A percentile compares a stretch with the other conserved stretches of the same genome.
Conservation (phyloP, 176 grass and related monocot genomes). For the Olyra latifolia region DNA sequence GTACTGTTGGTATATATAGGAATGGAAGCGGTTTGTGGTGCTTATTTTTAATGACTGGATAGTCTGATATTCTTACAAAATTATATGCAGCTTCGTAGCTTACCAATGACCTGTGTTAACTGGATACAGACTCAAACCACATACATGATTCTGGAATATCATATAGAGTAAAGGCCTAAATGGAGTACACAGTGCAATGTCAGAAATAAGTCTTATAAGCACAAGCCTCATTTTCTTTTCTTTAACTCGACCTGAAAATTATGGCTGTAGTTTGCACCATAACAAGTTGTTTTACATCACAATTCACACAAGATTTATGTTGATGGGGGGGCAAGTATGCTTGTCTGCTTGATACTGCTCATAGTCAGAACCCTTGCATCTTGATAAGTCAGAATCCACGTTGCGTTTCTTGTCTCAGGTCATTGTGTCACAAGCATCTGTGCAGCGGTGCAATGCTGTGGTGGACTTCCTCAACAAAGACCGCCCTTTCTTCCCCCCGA, state of each 20-base stretch:
- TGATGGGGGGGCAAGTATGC: not conserved
- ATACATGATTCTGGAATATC: not conserved
- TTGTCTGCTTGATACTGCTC: not conserved
- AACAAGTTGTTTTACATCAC: not conserved
- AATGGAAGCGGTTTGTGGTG: not conserved
- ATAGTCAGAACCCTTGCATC: not conserved
- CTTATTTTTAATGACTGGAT: not conserved
- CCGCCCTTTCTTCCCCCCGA: constrained; percentile 67
- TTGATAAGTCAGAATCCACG: not conserved
- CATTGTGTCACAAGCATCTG: constrained; percentile 86
- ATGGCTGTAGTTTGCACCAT: not conserved
- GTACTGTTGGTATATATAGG: not conserved
- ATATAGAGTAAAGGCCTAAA: not conserved
- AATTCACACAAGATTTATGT: not conserved
- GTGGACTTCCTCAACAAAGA: constrained; percentile 59
- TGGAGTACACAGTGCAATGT: no score
- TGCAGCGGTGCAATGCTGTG: constrained; percentile 78
- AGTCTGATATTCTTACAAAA: not conserved
- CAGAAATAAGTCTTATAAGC: not conserved
- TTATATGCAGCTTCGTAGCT: not conserved
- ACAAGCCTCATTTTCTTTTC: not conserved
- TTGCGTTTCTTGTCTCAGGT: constrained; percentile 47
- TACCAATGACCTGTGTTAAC: not conserved
- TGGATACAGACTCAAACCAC: not conserved
- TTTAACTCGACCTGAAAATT: not conserved